phyloP scores from a whole-genome alignment of 441 rosid genomes.

The Gossypium gossypioides region DNA sequence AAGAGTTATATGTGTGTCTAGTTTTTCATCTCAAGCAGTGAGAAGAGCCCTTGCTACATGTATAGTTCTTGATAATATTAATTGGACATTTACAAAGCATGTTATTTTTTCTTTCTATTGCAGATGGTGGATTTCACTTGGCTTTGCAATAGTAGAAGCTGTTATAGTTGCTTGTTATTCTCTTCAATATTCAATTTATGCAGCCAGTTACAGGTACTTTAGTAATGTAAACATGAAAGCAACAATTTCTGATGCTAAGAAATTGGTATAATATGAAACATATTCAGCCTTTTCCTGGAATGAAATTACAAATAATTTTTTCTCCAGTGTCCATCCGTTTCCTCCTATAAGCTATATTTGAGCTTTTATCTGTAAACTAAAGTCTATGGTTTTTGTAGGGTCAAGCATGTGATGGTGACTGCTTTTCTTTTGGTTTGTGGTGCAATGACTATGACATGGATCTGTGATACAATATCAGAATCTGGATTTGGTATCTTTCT shows the following conservation, averaged over 20 bases:
- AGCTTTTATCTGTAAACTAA: background rate
- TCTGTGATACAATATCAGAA: conserved; percentile 83
- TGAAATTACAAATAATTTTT: background rate
- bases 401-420: conserved; percentile 77
- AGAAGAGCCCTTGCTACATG: conserved; percentile 38
- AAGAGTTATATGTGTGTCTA: conserved; percentile 97
- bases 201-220: conserved; percentile 61
- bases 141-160: conserved; percentile 77
- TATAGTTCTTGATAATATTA: conserved; percentile 5
- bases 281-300: background rate
- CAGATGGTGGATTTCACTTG: conserved; percentile 95
- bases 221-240: conserved; percentile 11
- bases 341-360: background rate
- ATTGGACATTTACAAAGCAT: conserved; percentile 7
- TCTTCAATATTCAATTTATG: conserved; percentile 74
- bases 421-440: conserved; percentile 69
- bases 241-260: background rate
- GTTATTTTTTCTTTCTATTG: conserved; percentile 17
- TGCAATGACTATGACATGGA: conserved; percentile 88
- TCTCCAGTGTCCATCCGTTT: background rate
- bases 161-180: conserved; percentile 67
- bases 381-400: conserved; percentile 35
- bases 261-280: background rate
- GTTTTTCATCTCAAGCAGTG: conserved; percentile 60
- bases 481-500: conserved; percentile 78